A percentile compares a stretch with the other conserved stretches of the same genome.
phyloP scores from a whole-genome alignment of 495 filamentous ascomycete species.

The Alectoria sarmentosa region DNA sequence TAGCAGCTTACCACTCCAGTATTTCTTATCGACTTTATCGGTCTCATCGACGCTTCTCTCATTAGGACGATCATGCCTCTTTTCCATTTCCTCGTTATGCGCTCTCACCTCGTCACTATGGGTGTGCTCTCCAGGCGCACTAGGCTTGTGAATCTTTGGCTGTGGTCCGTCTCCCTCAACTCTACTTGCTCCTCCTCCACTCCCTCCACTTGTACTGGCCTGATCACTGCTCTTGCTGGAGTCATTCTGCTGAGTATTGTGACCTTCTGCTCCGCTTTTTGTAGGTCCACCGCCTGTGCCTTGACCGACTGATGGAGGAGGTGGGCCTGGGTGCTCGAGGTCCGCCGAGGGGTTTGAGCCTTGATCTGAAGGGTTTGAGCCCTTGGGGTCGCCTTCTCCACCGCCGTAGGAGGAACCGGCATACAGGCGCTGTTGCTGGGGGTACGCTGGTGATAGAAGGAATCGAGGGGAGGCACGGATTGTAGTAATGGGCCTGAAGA shows the following conservation, averaged over 20 bases:
- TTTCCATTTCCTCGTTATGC: slow-evolving; percentile 22
- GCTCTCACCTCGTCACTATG: slow-evolving; percentile 29
- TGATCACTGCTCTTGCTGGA: slow-evolving; percentile 10
- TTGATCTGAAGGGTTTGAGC: slow-evolving; percentile 34
- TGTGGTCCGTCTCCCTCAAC: slow-evolving; percentile 19
- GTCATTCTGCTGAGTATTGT: slow-evolving; percentile 21
- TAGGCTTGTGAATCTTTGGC: slow-evolving; percentile 27
- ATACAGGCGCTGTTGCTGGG: slow-evolving; percentile 23
- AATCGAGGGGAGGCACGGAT: slow-evolving; percentile 6
- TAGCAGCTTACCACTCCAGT: slow-evolving; percentile 26
- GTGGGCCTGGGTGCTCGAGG: slow-evolving; percentile 30
- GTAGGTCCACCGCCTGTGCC: slow-evolving; percentile 25
- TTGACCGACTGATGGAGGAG: slow-evolving; percentile 26
- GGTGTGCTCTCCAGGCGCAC: slow-evolving; percentile 14
- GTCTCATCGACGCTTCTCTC: slow-evolving; percentile 18
- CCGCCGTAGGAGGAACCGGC: slow-evolving; percentile 22
- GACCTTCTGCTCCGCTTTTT: slow-evolving; percentile 22
- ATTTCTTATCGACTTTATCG: slow-evolving; percentile 28
- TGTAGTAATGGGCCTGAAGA: neutral
- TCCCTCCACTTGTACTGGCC: slow-evolving; percentile 11
- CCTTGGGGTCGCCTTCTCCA: slow-evolving; percentile 26
- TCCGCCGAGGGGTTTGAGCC: slow-evolving; percentile 29
- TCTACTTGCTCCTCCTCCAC: slow-evolving; percentile 6
- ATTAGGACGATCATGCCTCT: slow-evolving; percentile 28
- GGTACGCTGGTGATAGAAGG: slow-evolving; percentile 1